These are phyloP conservation scores for Rubroboletus pulcherrimus DNA, from an alignment of 768 basidiomycete species.

Conservation along the genomic window DNA sequence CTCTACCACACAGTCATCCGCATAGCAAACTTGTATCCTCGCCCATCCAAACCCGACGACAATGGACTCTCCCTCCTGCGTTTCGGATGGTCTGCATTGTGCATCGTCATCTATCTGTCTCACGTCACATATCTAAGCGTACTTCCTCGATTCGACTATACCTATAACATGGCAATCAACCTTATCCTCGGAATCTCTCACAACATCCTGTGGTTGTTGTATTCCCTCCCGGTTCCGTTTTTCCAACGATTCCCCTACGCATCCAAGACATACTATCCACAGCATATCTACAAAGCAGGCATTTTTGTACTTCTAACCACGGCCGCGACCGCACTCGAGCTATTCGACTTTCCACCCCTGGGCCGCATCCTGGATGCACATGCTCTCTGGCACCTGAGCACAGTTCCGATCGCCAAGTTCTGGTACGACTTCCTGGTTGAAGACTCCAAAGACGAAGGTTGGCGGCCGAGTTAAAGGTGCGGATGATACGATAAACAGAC, in stretches of 20 bases:
- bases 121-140: constrained; percentile 79
- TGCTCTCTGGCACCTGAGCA: constrained; percentile 87
- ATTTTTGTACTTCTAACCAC: constrained; percentile 68
- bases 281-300: constrained; percentile 50
- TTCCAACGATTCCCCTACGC: constrained; percentile 53
- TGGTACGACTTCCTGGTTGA: constrained; percentile 87
- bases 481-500: constrained; percentile 1
- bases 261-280: constrained; percentile 56
- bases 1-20: constrained; percentile 78
- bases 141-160: constrained; percentile 82
- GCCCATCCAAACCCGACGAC: constrained; percentile 27
- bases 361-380: constrained; percentile 82
- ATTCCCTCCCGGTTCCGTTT: constrained; percentile 50
- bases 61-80: constrained; percentile 13
- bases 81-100: constrained; percentile 47
- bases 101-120: constrained; percentile 51
- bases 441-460: constrained; percentile 68
- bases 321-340: constrained; percentile 71
- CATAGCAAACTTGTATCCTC: constrained; percentile 67
- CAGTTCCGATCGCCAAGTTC: constrained; percentile 65
- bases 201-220: constrained; percentile 78
- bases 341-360: constrained; percentile 89
- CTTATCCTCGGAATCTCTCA: constrained; percentile 70
- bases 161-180: constrained; percentile 90
- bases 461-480: constrained; percentile 46